Evolutionary conservation across 176 grass and related monocot genomes (phyloP).

Genomic region (Phragmites australis): DNA sequence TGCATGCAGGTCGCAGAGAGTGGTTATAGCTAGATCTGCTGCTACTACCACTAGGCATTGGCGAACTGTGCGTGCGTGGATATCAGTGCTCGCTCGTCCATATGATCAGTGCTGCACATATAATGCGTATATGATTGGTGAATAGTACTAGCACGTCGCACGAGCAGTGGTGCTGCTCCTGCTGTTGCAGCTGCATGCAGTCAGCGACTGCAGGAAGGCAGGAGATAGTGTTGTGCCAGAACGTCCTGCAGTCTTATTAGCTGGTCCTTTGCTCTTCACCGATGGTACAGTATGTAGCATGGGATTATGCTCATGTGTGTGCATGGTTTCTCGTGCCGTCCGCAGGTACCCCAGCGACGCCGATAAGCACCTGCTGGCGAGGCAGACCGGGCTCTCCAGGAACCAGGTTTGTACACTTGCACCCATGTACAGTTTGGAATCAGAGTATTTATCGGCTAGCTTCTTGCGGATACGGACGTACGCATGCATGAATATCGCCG

Average conservation of each 20-base stretch:
- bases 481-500: not conserved
- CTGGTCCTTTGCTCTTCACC: slow-evolving; percentile 10
- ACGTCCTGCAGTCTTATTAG: slow-evolving; percentile 21
- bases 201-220: not conserved
- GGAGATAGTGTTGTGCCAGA: slow-evolving; percentile 11
- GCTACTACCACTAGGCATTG: no score
- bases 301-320: not conserved
- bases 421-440: not conserved
- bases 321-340: slow-evolving; percentile 41
- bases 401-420: slow-evolving; percentile 81
- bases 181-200: not conserved
- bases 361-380: slow-evolving; percentile 98
- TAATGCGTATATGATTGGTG: slow-evolving; percentile 57
- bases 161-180: not conserved
- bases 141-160: slow-evolving; percentile 20
- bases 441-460: not conserved
- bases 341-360: slow-evolving; percentile 98
- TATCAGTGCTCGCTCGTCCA: not conserved
- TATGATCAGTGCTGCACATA: not conserved
- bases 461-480: not conserved
- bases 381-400: slow-evolving; percentile 96
- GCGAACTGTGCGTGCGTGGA: slow-evolving; percentile 24
- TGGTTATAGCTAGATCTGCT: no score
- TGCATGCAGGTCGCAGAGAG: not conserved
- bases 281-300: not conserved